These are phyloP conservation scores for Pythium phragmiticola DNA, from an alignment of 352 stramenopile genomes.

Conservation along the genomic window DNA sequence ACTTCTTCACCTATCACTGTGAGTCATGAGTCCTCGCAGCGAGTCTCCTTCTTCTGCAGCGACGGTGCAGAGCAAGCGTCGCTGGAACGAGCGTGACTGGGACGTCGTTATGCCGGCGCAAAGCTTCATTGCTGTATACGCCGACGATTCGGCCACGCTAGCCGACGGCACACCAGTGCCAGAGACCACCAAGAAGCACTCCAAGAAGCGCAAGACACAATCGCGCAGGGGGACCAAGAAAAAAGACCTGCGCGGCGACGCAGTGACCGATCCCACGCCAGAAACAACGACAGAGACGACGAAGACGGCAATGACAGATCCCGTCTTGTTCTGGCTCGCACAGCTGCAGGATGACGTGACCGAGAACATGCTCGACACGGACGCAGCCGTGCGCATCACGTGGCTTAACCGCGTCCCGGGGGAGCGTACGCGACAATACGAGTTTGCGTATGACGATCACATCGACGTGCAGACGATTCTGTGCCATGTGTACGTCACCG, in stretches of 20 bases:
- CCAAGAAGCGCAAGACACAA: constrained; percentile 9
- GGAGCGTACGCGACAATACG: constrained; percentile 28
- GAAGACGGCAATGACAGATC: background rate
- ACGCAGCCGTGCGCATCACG: constrained; percentile 47
- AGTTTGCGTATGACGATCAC: constrained; percentile 50
- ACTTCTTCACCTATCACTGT: background rate
- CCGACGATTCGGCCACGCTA: constrained; percentile 15
- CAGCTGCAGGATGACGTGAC: constrained; percentile 76
- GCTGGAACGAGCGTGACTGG: constrained; percentile 66
- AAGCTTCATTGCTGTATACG: constrained; percentile 56
- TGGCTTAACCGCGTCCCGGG: constrained; percentile 50
- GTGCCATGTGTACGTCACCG: constrained; percentile 53
- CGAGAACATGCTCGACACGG: constrained; percentile 52
- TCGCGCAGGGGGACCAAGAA: background rate
- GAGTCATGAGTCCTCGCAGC: background rate
- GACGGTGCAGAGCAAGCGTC: constrained; percentile 38
- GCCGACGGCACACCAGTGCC: background rate
- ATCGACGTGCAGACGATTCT: constrained; percentile 65
- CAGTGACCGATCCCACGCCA: background rate
- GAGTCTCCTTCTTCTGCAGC: background rate
- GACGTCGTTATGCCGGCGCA: constrained; percentile 57
- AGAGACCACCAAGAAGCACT: constrained; percentile 9
- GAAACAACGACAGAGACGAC: background rate
- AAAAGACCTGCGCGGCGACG: background rate
- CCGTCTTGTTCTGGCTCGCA: constrained; percentile 52